Evolutionary conservation across 257 asterid genomes (phyloP).

Genomic region (Fraxinus quadrangulata): DNA sequence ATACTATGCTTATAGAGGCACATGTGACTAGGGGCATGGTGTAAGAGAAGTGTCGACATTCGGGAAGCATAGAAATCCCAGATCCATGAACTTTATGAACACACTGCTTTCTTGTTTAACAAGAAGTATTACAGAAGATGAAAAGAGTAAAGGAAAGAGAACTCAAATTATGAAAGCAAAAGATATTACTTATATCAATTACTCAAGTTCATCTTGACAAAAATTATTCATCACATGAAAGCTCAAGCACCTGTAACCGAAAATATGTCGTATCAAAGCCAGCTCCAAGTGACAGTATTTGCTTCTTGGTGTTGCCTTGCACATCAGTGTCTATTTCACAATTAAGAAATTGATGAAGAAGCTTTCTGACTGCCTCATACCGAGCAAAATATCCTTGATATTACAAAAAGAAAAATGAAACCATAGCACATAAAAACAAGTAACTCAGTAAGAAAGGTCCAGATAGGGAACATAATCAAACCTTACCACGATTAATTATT

Average conservation of each 20-base stretch:
- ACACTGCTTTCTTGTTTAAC: not conserved
- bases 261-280: slow-evolving; percentile 94
- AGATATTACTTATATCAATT: not conserved
- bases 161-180: not conserved
- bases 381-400: slow-evolving; percentile 89
- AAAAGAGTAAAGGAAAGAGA: not conserved
- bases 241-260: slow-evolving; percentile 77
- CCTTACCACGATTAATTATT: slow-evolving; percentile 84
- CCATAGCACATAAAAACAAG: slow-evolving; percentile 19
- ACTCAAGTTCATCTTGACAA: not conserved
- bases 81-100: slow-evolving; percentile 14
- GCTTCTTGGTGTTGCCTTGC: slow-evolving; percentile 59
- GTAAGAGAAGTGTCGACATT: slow-evolving; percentile 2
- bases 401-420: not conserved
- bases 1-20: not conserved
- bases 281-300: slow-evolving; percentile 90
- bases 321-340: slow-evolving; percentile 39
- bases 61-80: slow-evolving; percentile 5
- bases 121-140: slow-evolving; percentile 12
- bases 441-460: slow-evolving; percentile 11
- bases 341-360: slow-evolving; percentile 79
- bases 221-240: slow-evolving; percentile 32
- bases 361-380: slow-evolving; percentile 80
- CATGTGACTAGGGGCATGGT: not conserved
- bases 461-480: slow-evolving; percentile 10